Conservation (phyloP, 139 green algal genomes). For the Edaphochlamys debaryana region DNA sequence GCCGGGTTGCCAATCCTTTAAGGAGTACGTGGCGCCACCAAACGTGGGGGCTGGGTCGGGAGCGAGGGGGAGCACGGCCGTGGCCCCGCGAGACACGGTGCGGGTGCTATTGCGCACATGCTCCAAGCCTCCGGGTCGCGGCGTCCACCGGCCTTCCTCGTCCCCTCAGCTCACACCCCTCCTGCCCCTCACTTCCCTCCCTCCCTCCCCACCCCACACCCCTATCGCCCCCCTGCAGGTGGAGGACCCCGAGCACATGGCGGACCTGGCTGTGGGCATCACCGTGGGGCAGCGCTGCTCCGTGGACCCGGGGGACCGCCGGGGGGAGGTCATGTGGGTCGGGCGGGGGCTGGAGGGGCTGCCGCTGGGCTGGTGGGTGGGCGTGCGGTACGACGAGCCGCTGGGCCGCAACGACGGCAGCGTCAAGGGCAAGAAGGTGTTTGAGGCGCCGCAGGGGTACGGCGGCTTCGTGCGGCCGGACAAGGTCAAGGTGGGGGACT, state of each 20-base stretch:
- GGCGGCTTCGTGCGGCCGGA: conserved; percentile 88
- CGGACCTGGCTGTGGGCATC: conserved; percentile 29
- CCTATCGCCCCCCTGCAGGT: not conserved
- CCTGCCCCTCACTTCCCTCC: no score
- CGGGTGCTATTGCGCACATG: no score
- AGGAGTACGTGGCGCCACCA: not conserved
- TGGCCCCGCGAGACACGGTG: no score
- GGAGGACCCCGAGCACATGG: conserved; percentile 52
- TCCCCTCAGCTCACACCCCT: no score
- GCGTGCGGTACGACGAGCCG: conserved; percentile 96
- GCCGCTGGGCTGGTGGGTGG: conserved; percentile 89
- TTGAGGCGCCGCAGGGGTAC: conserved; percentile 75
- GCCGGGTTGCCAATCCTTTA: no score
- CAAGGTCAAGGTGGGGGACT: conserved; percentile 87
- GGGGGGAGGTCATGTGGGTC: conserved; percentile 89
- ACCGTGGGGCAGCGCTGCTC: conserved; percentile 74
- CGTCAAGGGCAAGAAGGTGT: conserved; percentile 83
- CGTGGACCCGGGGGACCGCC: conserved; percentile 89
- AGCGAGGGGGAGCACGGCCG: no score
- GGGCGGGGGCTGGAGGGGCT: conserved; percentile 76
- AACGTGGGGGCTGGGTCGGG: not conserved
- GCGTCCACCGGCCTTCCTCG: no score
- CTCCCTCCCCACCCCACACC: no score
- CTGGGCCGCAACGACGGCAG: conserved; percentile 96
- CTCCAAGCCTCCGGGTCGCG: no score